Evolutionary conservation across 2,329 filamentous ascomycete species (phyloP).

Genomic region (Trichoderma oligosporum): DNA sequence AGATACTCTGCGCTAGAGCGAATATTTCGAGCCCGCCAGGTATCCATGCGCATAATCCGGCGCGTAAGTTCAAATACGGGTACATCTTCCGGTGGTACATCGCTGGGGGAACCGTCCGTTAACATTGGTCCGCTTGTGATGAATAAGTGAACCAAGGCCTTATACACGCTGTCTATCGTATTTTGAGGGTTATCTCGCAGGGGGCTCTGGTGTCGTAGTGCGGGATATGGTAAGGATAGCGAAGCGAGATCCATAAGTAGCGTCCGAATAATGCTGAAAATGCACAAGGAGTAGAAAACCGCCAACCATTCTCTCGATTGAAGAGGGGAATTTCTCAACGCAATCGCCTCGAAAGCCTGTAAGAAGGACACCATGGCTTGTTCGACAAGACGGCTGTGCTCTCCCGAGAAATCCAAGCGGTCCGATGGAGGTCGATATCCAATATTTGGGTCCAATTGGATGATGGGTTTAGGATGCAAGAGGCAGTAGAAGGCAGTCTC

Average conservation of each 20-base stretch:
- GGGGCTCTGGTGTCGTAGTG: constrained; percentile 16
- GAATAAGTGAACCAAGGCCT: constrained; percentile 49
- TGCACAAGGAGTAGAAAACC: constrained; percentile 52
- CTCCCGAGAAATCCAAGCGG: constrained; percentile 43
- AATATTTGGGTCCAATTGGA: constrained; percentile 33
- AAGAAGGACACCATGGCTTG: constrained; percentile 51
- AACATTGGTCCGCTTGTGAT: constrained; percentile 42
- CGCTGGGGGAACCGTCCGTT: constrained; percentile 41
- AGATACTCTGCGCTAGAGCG: constrained; percentile 49
- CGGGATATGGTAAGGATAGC: constrained; percentile 19
- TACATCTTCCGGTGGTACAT: constrained; percentile 44
- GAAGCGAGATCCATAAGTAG: constrained; percentile 45
- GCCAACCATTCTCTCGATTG: constrained; percentile 48
- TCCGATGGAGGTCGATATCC: constrained; percentile 31
- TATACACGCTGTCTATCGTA: constrained; percentile 48
- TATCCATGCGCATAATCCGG: constrained; percentile 44
- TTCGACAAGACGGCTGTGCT: constrained; percentile 47
- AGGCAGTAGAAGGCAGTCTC: constrained; percentile 54
- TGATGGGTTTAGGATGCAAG: constrained; percentile 45
- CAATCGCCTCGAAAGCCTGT: constrained; percentile 48
- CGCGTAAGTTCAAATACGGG: constrained; percentile 39
- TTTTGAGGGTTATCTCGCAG: constrained; percentile 22
- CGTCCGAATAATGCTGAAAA: constrained; percentile 55
- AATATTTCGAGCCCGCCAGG: constrained; percentile 47
- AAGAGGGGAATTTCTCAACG: constrained; percentile 37